These are phyloP conservation scores for Blastocladiella britannica DNA, from an alignment of 192 early-diverging fungal genomes.

Conservation along the genomic window DNA sequence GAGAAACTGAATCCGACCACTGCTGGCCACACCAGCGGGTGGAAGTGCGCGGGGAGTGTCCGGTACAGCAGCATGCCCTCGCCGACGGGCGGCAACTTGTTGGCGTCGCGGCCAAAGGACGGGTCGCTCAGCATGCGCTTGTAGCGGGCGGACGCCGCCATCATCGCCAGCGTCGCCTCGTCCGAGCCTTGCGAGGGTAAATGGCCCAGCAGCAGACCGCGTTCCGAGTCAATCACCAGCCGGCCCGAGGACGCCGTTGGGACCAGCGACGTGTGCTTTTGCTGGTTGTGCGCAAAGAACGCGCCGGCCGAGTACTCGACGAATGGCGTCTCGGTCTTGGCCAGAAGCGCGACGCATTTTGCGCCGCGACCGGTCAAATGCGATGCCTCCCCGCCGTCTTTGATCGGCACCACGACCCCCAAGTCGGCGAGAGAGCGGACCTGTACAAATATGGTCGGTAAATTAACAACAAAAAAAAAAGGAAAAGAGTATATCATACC, in stretches of 20 bases:
- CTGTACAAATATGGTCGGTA: background rate
- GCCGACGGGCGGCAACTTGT: background rate
- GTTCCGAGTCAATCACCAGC: constrained; percentile 17
- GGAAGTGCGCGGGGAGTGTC: background rate
- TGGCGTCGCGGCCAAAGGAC: background rate
- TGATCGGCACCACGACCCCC: constrained; percentile 1
- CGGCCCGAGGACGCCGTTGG: constrained; percentile 9
- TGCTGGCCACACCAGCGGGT: constrained; percentile 16
- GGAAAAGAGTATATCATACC: constrained; percentile 7
- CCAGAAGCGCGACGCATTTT: constrained; percentile 10
- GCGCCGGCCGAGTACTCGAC: constrained; percentile 9
- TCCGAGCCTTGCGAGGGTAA: constrained; percentile 20
- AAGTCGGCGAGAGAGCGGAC: constrained; percentile 2
- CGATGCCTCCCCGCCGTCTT: background rate
- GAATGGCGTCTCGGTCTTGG: constrained; percentile 5
- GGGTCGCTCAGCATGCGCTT: constrained; percentile 10
- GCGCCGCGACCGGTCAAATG: constrained; percentile 11
- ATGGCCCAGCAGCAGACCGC: constrained; percentile 18
- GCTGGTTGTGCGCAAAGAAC: constrained; percentile 12
- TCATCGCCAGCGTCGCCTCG: constrained; percentile 20
- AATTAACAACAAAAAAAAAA: background rate
- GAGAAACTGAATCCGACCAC: constrained; percentile 33
- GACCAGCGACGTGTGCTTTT: background rate
- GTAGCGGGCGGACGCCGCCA: constrained; percentile 15
- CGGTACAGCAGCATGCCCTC: background rate